Evolutionary conservation across 164 flowering plant species (phyloP), one percentile per base, ranked within the genome.

Genomic region (Chloranthus sessilifolius): DNA sequence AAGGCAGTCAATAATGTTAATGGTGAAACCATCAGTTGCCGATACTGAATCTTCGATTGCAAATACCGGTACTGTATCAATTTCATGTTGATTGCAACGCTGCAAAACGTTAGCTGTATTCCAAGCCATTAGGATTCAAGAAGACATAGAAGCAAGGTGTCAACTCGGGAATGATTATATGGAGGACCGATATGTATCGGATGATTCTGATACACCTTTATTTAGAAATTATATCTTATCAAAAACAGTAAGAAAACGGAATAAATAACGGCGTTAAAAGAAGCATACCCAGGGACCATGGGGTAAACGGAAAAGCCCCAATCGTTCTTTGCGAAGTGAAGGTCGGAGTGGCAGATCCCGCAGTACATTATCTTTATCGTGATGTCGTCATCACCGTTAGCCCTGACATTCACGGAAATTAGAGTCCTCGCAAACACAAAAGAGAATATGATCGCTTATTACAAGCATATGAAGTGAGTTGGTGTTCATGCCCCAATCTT

Each of bases 291-390:
- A 0, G 82, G 80, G 34, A 79, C 64, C 1, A 67, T 2, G 15
- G 85, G 85, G 30, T 72, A 79, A 0, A 8, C 2, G 7, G 86
- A n/a, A 31, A 5, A 0, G 10, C 75, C 79, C 74, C 75, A 77
- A 1, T 75, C 81, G 47, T 76, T 78, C 47, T 72, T 78, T 29
- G 68, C 5, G 19, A 1, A 24, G 59, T 80, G 79, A 31, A 75
- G 75, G 33, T 80, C 86, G 1, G 79, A 35, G 14, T 75, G 82
- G 36, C 82, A 80, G 26, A 80, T 67, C n/a, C 86, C 82, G 49
- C 82, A 80, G 24, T 53, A 77, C 28, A 77, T 7, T 15, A 77
- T 70, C 58, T 69, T 77, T 2, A 80, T 42, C 3, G 27, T 58
- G 11, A 80, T 72, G 31, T 80, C 86, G 0, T 74, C 55, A 0